Percentiles rank a stretch among this genome's conserved stretches.
Conservation (phyloP, 345 rosid species). For the Eucalyptus pauciflora region DNA sequence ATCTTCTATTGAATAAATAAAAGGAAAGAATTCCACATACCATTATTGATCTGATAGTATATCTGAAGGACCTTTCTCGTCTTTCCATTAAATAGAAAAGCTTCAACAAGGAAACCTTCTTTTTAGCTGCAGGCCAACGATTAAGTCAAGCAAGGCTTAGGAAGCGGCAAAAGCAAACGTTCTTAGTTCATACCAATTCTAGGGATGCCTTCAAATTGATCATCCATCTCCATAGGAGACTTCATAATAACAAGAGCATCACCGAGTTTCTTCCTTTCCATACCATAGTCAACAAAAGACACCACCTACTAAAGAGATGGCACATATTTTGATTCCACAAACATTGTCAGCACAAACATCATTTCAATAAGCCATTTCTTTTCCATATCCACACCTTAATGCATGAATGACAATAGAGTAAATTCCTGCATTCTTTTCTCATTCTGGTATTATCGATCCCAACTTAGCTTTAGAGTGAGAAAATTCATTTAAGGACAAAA, state of each 20-base stretch:
- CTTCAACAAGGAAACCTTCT: conserved; percentile 29
- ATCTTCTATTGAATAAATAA: neutral
- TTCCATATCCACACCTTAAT: neutral
- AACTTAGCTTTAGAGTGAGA: neutral
- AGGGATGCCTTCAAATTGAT: conserved; percentile 6
- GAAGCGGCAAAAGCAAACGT: neutral
- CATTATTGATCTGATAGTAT: conserved; percentile 33
- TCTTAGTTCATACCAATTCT: conserved; percentile 21
- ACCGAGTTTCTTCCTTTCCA: conserved; percentile 14
- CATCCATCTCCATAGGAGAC: conserved; percentile 16
- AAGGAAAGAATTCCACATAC: conserved; percentile 23
- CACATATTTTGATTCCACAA: neutral
- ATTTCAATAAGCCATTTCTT: neutral
- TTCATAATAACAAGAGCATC: conserved; percentile 39
- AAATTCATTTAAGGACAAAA: neutral
- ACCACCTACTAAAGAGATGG: conserved; percentile 45
- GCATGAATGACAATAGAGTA: neutral
- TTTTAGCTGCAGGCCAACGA: conserved; percentile 23
- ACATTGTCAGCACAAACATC: neutral
- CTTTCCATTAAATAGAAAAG: conserved; percentile 45
- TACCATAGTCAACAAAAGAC: conserved; percentile 24
- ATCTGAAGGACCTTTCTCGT: conserved; percentile 51
- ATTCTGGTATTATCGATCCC: neutral
- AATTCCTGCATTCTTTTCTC: neutral
- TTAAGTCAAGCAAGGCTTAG: neutral